A percentile compares a stretch with the other conserved stretches of the same genome.
These are phyloP conservation scores for Cercospora sesami DNA, from an alignment of 2,329 filamentous ascomycete species.

Conservation along the genomic window DNA sequence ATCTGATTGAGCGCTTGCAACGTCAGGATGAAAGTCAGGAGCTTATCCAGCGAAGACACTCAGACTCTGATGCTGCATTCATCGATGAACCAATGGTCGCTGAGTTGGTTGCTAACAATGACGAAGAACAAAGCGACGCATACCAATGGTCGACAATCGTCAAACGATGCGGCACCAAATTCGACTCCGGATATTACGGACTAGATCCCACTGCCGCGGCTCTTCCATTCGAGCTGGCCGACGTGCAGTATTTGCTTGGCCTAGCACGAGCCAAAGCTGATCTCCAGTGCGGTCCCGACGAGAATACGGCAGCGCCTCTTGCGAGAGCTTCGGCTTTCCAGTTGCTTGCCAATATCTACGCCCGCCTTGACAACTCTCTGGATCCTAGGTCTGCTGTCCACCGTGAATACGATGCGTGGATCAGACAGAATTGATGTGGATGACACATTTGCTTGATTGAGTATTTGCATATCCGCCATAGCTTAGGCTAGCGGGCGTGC, in stretches of 20 bases:
- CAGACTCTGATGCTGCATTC: neutral
- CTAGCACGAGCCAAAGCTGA: neutral
- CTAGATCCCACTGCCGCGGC: slow-evolving; percentile 4
- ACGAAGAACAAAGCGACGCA: neutral
- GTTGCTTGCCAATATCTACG: neutral
- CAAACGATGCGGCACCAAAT: neutral
- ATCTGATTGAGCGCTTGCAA: neutral
- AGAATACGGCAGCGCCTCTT: neutral
- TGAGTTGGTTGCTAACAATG: neutral
- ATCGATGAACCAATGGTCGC: neutral
- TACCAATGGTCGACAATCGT: neutral
- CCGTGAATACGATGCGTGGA: neutral
- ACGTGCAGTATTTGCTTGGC: neutral
- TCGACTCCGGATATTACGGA: neutral
- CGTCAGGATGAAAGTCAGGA: neutral
- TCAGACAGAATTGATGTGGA: neutral
- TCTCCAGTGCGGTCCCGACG: neutral
- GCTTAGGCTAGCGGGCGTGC: neutral
- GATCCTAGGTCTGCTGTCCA: neutral
- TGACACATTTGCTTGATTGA: neutral
- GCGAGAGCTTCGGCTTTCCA: neutral
- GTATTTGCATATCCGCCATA: neutral
- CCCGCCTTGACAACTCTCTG: neutral
- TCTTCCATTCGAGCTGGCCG: neutral
- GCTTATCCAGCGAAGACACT: neutral